Base-by-base conservation (phyloP, 192 early-diverging fungal genomes). In the Phycomyces blakesleeanus region DNA sequence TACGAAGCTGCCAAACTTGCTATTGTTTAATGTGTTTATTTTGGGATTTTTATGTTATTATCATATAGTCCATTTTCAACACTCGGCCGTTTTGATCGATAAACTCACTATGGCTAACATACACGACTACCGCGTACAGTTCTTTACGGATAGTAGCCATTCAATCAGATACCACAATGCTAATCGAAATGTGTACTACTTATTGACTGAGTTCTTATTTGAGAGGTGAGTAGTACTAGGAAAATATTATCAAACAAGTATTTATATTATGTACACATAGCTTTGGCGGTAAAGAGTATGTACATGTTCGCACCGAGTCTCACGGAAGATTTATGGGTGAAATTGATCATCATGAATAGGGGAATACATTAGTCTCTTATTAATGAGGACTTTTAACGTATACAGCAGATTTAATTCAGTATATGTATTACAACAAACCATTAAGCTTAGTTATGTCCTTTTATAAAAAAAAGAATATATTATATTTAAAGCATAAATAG, bases 91-190 rank as follows among this genome's bases (percentile, higher is more conserved):
- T 7, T 78, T 98, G n/a, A 78, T 92, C 21, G 92, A 90, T 64
- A 68, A 81, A 25, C 75, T 98, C 10, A 90, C 93, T 18, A 66
- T 84, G 3, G 84, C 80, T 18, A 81, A 82, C 25, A 83, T 96
- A 26, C 83, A 85, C 26, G 81, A 85, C 24, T 98, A 93, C 72
- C 90, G 88, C 26, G 85, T 93, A 18, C 93, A 94, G 55, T 82
- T 87, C 57, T 98, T 87, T 71, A 88, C 94, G 0, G 95, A 98
- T 68, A 91, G 84, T 20, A 91, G 97, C 67, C 96, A 98, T 72
- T 70, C 80, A 40, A 98, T 97, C 70, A 79, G 80, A 53, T 83
- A 83, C 42, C 84, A 89, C 62, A 89, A 87, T 47, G 94, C 94
- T 16, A 84, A 85, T 64, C 69, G 66, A 15, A 87, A 91, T 55